Evolutionary conservation across 192 early-diverging fungal genomes (phyloP), one percentile per base, ranked within the genome.

Genomic region (Gaertneriomyces sp.): DNA sequence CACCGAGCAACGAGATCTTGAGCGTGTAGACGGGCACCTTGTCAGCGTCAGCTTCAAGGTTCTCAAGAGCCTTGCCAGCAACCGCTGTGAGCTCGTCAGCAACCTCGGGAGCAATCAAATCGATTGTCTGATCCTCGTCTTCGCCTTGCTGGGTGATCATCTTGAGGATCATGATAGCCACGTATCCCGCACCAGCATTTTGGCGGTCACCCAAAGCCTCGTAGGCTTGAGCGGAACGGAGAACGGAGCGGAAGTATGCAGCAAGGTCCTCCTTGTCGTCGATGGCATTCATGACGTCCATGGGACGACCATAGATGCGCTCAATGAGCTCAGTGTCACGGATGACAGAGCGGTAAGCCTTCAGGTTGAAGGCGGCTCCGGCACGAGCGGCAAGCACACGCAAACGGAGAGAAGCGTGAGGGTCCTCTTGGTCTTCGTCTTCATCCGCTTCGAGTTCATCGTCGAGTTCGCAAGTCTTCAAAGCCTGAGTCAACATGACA

Each of bases 91-190:
- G 64, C 7, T 44, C 25, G 16, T 38, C 54, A 38, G 64, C 64
- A 4, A 66, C 10, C 10, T 66, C 64, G 64, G 64, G 14, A 20
- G 64, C 46, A 5, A 66, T 54, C 7, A 52, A 52, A 14, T 17
- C 7, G 7, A 16, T 16, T 12, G 42, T 40, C 10, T 53, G 16
- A 42, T 40, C 47, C 8, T 14, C 53, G 40, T 17, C 64, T 2
- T 66, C 64, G 11, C 9, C 43, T 41, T 66, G 64, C 3, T 66
- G 53, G 5, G 7, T 52, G 25, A 66, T 66, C 64, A 68, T 68
- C 39, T 68, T 49, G 57, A 68, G 66, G 51, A 68, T 25, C 66
- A 68, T 60, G 66, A 68, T 68, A 58, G 56, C 45, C 58, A 68
- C 49, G 58, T 60, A 68, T 4, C 46, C 58, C 1, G 66, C 9